A percentile compares a stretch with the other conserved stretches of the same genome.
phyloP scores from a whole-genome alignment of 2,329 filamentous ascomycete species.

The Coniochaeta hoffmannii region DNA sequence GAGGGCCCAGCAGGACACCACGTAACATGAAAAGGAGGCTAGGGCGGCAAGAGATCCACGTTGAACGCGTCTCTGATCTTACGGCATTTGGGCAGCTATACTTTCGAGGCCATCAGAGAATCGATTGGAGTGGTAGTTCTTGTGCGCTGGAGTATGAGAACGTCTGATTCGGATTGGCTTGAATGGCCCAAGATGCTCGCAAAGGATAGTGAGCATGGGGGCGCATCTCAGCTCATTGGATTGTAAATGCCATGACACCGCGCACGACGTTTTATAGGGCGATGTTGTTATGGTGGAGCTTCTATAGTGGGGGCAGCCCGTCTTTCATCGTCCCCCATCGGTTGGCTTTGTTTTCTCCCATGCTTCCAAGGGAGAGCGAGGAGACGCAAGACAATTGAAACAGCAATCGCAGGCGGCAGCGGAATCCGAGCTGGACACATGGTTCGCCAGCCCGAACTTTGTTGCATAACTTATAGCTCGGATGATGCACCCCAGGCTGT shows the following conservation, averaged over 20 bases:
- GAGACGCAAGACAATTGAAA: too few species aligned
- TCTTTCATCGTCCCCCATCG: too few species aligned
- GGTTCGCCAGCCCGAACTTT: too few species aligned
- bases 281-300: neutral
- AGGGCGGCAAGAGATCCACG: neutral
- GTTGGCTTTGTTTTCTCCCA: too few species aligned
- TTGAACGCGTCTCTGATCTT: neutral
- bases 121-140: neutral
- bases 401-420: too few species aligned
- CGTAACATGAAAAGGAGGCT: neutral
- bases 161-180: neutral
- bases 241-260: neutral
- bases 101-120: neutral
- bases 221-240: neutral
- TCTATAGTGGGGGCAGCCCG: neutral
- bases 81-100: neutral
- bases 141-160: neutral
- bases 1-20: neutral
- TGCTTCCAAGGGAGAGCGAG: too few species aligned
- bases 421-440: too few species aligned
- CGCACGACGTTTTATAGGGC: neutral
- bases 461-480: too few species aligned
- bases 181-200: neutral
- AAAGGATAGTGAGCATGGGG: neutral
- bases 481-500: too few species aligned